A percentile compares a stretch with the other conserved stretches of the same genome.
These are phyloP conservation scores for Leucaena leucocephala DNA, from an alignment of 306 rosid genomes.

Conservation along the genomic window DNA sequence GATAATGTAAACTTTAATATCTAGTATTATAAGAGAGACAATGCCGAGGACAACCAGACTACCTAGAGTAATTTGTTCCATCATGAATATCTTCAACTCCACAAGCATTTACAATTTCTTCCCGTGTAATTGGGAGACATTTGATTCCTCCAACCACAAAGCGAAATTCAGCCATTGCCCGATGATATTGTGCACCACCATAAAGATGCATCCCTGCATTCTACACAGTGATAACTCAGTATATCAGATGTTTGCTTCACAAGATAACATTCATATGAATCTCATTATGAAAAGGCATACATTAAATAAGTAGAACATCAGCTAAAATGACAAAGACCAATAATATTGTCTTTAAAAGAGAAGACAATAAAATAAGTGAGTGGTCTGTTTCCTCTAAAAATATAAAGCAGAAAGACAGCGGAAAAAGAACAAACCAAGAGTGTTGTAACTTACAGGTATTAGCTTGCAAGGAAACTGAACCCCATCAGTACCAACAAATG, in stretches of 20 bases:
- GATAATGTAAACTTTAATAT: slow-evolving; percentile 1
- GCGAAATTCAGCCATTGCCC: slow-evolving; percentile 99
- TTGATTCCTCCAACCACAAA: slow-evolving; percentile 96
- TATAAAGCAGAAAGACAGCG: not conserved
- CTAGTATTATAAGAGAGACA: slow-evolving; percentile 19
- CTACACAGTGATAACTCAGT: slow-evolving; percentile 44
- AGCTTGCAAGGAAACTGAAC: slow-evolving; percentile 88
- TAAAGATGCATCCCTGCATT: slow-evolving; percentile 98
- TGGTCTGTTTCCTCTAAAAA: slow-evolving; percentile 4
- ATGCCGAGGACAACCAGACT: slow-evolving; percentile 19
- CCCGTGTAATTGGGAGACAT: slow-evolving; percentile 96
- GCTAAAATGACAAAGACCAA: slow-evolving; percentile 24
- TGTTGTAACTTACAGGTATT: slow-evolving; percentile 71
- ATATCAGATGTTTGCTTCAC: slow-evolving; percentile 30
- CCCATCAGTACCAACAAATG: slow-evolving; percentile 85
- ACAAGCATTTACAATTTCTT: slow-evolving; percentile 96
- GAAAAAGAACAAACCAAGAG: slow-evolving; percentile 23
- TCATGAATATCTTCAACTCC: slow-evolving; percentile 99
- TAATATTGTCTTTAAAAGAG: not conserved
- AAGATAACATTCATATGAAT: slow-evolving; percentile 22
- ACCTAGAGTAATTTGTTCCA: slow-evolving; percentile 98
- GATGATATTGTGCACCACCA: slow-evolving; percentile 99
- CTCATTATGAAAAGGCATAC: not conserved
- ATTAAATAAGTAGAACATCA: slow-evolving; percentile 16
- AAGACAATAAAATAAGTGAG: not conserved